Evolutionary conservation across 345 rosid genomes (phyloP).

Genomic region (Camelina sativa): DNA sequence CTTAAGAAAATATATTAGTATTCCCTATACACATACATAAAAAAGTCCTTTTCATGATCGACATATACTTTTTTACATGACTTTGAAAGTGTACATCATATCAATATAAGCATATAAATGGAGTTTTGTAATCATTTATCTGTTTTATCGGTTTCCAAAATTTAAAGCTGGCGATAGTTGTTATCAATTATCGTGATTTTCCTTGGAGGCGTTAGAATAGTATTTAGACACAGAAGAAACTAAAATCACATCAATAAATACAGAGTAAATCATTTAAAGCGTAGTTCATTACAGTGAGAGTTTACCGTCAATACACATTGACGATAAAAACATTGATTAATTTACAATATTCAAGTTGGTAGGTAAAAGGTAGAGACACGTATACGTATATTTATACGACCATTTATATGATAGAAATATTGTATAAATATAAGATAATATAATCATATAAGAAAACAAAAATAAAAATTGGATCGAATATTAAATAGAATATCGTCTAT

Average conservation of each 20-base stretch:
- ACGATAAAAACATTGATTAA: neutral
- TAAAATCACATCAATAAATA: neutral
- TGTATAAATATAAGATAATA: conserved; percentile 7
- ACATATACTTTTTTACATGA: neutral
- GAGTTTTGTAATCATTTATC: conserved; percentile 26
- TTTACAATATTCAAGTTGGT: conserved; percentile 32
- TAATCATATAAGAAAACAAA: conserved; percentile 35
- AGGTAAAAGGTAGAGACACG: conserved; percentile 27
- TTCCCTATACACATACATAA: neutral
- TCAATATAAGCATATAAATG: conserved; percentile 21
- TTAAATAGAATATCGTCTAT: conserved; percentile 42
- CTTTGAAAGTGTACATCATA: conserved; percentile 6
- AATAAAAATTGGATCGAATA: conserved; percentile 23
- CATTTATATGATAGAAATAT: neutral
- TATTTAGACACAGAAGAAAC: conserved; percentile 14
- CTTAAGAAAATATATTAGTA: too few species aligned
- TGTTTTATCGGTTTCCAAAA: conserved; percentile 30
- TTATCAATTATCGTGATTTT: conserved; percentile 32
- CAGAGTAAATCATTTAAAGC: neutral
- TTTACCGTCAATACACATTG: conserved; percentile 21
- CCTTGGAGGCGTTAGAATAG: conserved; percentile 34
- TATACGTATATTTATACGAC: conserved; percentile 22
- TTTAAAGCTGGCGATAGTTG: conserved; percentile 43
- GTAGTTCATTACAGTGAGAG: conserved; percentile 13
- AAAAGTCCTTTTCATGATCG: conserved; percentile 3